Evolutionary conservation across 371 early-diverging fungal species (phyloP), one percentile per base, ranked within the genome.

Genomic region (Thermomucor indicae-seudaticae): DNA sequence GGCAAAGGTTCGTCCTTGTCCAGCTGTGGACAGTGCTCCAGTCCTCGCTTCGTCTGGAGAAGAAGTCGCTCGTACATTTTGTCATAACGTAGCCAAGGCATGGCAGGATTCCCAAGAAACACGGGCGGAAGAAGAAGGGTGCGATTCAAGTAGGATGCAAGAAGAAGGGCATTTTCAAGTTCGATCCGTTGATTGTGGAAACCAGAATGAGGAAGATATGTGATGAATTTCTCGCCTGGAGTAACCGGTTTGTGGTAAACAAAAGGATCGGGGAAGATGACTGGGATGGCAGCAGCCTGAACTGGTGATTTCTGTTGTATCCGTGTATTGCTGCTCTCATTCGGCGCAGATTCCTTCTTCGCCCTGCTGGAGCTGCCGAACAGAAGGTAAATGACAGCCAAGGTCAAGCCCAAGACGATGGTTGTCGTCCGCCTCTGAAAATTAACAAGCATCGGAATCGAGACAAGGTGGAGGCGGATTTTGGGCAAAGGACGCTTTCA

Each of bases 131-230:
- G 56, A 1, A 84, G 49, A 19, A 84, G 46, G 0, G 81, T 84
- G 5, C 82, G 74, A 47, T 81, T 78, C 46, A 79, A 56, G 47
- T 79, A 79, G 16, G 62, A 55, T 8, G 84, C 74, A 6, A 84
- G 54, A 24, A 84, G 48, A 4, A 84, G 50, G 0, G 80, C 82
- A 47, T 84, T 84, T 41, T 81, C 79, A 6, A 84, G 61, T 41
- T 77, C 68, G 17, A 80, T 74, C 12, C 79, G 69, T 53, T 84
- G 84, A 46, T 81, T 82, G 48, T 81, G 79, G 53, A 82, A 79
- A 4, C 84, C 84, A 27, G 80, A 81, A 55, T 84, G 84, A 12
- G 84, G 84, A 19, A 84, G 51, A 59, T 79, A 84, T 1, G 79
- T 63, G 1, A 84, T 52, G 38, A 64, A 84, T 30, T 69, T 72